A percentile compares a stretch with the other conserved stretches of the same genome.
phyloP scores from a whole-genome alignment of 345 rosid genomes.

The Turnera subulata region DNA sequence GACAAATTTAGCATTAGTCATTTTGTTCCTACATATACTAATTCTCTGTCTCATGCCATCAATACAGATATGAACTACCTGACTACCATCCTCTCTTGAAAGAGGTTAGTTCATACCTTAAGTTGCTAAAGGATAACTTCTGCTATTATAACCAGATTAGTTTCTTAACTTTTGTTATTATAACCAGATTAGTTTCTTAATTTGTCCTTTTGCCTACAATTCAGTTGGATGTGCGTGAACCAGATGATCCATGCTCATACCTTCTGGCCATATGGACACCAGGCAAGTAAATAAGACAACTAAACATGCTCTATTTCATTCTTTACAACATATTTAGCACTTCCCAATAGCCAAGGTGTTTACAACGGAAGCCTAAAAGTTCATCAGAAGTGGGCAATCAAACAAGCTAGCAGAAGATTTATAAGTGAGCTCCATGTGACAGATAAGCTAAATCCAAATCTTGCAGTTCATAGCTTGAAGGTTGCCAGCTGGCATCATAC shows the following conservation, averaged over 20 bases:
- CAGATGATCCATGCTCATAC: conserved; percentile 29
- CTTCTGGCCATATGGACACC: conserved; percentile 37
- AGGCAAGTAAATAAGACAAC: conserved; percentile 12
- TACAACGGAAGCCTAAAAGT: neutral
- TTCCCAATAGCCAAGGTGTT: neutral
- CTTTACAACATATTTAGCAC: neutral
- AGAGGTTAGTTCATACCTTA: conserved; percentile 25
- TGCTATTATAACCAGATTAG: neutral
- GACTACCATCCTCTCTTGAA: conserved; percentile 30
- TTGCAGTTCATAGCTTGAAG: neutral
- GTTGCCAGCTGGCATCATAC: neutral
- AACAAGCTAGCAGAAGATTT: neutral
- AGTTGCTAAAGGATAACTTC: conserved; percentile 1
- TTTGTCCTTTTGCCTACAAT: neutral
- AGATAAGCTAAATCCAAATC: neutral
- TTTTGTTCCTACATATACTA: no score
- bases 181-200: neutral
- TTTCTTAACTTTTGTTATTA: neutral
- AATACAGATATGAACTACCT: conserved; percentile 28
- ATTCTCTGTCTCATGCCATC: conserved; percentile 8
- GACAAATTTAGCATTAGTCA: no score
- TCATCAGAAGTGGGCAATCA: neutral
- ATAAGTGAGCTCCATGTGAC: neutral
- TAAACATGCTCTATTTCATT: neutral
- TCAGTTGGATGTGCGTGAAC: conserved; percentile 27